These are phyloP conservation scores for Sonneratia caseolaris DNA, from an alignment of 345 rosid species.

Conservation along the genomic window DNA sequence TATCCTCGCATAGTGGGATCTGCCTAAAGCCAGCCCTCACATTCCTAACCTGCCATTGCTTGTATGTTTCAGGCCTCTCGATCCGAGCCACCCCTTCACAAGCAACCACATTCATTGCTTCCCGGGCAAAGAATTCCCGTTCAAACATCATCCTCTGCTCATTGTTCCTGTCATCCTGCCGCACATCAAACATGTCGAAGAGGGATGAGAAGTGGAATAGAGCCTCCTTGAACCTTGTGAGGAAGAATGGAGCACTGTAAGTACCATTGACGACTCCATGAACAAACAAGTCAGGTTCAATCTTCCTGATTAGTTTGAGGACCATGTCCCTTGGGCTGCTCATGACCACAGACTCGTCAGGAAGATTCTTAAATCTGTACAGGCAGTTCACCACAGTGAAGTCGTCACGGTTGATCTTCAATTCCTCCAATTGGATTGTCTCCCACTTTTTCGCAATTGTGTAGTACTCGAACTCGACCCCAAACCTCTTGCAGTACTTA, in stretches of 20 bases:
- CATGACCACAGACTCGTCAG: slow-evolving; percentile 49
- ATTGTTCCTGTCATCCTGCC: slow-evolving; percentile 29
- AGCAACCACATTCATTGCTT: slow-evolving; percentile 56
- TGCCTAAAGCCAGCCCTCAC: slow-evolving; percentile 57
- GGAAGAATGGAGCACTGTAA: slow-evolving; percentile 62
- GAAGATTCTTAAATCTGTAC: slow-evolving; percentile 40
- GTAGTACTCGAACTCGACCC: slow-evolving; percentile 49
- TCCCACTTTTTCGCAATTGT: slow-evolving; percentile 71
- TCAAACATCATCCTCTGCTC: slow-evolving; percentile 47
- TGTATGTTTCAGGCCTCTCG: slow-evolving; percentile 69
- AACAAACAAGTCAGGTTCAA: slow-evolving; percentile 52
- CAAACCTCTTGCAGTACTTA: slow-evolving; percentile 46
- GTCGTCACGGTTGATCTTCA: slow-evolving; percentile 43
- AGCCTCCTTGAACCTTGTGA: slow-evolving; percentile 59
- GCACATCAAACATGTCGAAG: slow-evolving; percentile 58
- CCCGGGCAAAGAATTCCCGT: slow-evolving; percentile 44
- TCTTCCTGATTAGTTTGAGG: slow-evolving; percentile 41
- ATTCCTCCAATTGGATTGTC: slow-evolving; percentile 50
- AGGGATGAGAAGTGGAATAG: slow-evolving; percentile 55
- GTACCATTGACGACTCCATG: slow-evolving; percentile 53
- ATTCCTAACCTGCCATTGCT: slow-evolving; percentile 49
- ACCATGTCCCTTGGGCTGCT: slow-evolving; percentile 57
- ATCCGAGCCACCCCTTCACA: slow-evolving; percentile 63
- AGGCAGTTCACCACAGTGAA: slow-evolving; percentile 49
- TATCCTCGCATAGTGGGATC: slow-evolving; percentile 33